Percentiles rank a stretch among this genome's conserved stretches.
Evolutionary conservation across 805 yeast genomes (phyloP).

Genomic region (Myxozyma geophila): DNA sequence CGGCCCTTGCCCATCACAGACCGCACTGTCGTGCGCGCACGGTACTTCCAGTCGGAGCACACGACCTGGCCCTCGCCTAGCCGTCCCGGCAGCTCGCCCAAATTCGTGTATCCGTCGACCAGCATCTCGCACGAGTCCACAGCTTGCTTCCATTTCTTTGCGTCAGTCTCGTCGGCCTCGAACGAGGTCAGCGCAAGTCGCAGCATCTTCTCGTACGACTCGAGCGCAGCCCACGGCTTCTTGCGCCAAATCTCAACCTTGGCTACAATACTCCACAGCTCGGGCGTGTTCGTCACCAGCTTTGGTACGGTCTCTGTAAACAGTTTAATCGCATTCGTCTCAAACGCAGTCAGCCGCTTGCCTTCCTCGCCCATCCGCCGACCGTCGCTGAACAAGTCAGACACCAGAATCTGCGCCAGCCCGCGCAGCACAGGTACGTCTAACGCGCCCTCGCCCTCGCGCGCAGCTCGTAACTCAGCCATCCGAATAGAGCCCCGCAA

Average conservation of each 20-base stretch:
- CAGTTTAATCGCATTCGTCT: constrained; percentile 69
- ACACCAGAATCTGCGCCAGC: constrained; percentile 65
- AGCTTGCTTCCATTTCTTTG: constrained; percentile 72
- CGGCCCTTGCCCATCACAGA: constrained; percentile 80
- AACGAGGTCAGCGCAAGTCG: constrained; percentile 64
- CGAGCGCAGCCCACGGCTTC: constrained; percentile 86
- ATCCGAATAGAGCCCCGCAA: constrained; percentile 71
- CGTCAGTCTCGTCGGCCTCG: constrained; percentile 67
- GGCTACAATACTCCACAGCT: constrained; percentile 84
- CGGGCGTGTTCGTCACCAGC: constrained; percentile 65
- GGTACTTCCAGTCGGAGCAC: constrained; percentile 90
- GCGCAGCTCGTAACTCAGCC: constrained; percentile 59
- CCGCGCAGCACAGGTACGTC: constrained; percentile 78
- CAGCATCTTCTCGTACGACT: constrained; percentile 83
- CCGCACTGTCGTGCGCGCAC: constrained; percentile 72
- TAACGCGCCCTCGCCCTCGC: constrained; percentile 64
- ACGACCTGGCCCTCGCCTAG: constrained; percentile 71
- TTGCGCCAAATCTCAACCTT: constrained; percentile 84
- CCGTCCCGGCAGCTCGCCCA: constrained; percentile 67
- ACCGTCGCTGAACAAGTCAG: constrained; percentile 53
- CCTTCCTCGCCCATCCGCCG: constrained; percentile 38
- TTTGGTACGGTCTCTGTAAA: constrained; percentile 70
- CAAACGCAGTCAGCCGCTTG: constrained; percentile 57
- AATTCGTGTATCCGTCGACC: constrained; percentile 81
- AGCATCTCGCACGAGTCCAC: constrained; percentile 78